Evolutionary conservation across 2,329 filamentous ascomycete species (phyloP).

Genomic region (Colletotrichum orchidophilum): DNA sequence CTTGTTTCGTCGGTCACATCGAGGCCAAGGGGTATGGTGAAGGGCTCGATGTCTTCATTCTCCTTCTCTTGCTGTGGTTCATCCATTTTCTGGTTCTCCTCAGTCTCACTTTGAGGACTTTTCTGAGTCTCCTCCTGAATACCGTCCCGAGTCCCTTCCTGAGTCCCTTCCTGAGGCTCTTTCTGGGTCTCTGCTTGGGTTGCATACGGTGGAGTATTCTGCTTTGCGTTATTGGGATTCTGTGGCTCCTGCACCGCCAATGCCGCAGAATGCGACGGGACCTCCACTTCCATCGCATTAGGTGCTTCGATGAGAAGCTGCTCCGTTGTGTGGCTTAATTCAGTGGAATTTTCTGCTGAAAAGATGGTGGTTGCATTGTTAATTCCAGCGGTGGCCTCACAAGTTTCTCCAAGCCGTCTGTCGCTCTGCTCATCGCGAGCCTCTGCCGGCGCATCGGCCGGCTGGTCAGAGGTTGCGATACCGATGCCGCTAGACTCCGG

Average conservation of each 20-base stretch:
- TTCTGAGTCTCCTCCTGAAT: not conserved
- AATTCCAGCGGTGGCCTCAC: not conserved
- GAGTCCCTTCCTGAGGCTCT: not conserved
- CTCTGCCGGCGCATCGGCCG: not conserved
- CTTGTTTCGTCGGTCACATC: not conserved
- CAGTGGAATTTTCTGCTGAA: not conserved
- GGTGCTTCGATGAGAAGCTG: not conserved
- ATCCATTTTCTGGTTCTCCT: not conserved
- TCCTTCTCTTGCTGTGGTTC: not conserved
- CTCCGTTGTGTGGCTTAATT: not conserved
- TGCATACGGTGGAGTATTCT: not conserved
- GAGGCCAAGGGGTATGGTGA: conserved; percentile 9
- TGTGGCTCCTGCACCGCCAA: not conserved
- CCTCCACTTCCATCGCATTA: not conserved
- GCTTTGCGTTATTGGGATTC: not conserved
- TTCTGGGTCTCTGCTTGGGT: not conserved
- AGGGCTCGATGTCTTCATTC: not conserved
- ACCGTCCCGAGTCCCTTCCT: not conserved
- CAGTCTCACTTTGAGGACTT: not conserved
- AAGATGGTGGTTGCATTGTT: not conserved
- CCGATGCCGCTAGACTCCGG: not conserved
- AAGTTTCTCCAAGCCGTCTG: not conserved
- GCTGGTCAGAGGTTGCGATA: not conserved
- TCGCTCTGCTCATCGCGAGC: not conserved
- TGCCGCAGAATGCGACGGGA: not conserved